phyloP scores from a whole-genome alignment of 2,329 filamentous ascomycete species.

The Orbilia blumenaviensis region DNA sequence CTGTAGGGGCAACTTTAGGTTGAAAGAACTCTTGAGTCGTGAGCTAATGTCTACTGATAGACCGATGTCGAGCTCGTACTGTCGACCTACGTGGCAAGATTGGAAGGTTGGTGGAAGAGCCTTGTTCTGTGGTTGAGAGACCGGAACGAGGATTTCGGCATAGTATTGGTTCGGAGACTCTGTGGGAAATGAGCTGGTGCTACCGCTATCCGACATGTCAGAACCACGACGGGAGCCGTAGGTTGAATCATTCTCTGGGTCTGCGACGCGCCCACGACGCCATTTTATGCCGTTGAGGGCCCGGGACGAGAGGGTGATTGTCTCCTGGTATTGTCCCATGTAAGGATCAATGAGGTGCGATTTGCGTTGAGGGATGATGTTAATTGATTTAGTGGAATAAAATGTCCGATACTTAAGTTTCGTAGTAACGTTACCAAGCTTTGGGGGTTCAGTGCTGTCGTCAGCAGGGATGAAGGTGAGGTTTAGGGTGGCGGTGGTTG shows the following conservation, averaged over 20 bases:
- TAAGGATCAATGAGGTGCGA: slow-evolving; percentile 49
- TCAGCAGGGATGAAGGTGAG: slow-evolving; percentile 55
- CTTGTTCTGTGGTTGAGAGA: slow-evolving; percentile 70
- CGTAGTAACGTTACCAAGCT: slow-evolving; percentile 54
- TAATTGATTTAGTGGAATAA: slow-evolving; percentile 56
- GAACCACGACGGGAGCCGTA: slow-evolving; percentile 50
- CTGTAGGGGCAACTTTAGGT: slow-evolving; percentile 57
- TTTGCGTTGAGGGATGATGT: slow-evolving; percentile 54
- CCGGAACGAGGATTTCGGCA: slow-evolving; percentile 70
- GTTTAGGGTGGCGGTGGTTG: slow-evolving; percentile 62
- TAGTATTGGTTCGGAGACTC: slow-evolving; percentile 64
- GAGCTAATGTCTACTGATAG: slow-evolving; percentile 66
- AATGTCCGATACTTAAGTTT: slow-evolving; percentile 56
- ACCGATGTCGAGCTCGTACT: slow-evolving; percentile 70
- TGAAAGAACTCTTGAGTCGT: slow-evolving; percentile 49
- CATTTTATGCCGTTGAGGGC: slow-evolving; percentile 55
- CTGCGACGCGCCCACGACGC: slow-evolving; percentile 41
- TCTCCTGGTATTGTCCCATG: slow-evolving; percentile 55
- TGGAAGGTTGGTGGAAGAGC: slow-evolving; percentile 75
- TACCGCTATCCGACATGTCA: slow-evolving; percentile 40
- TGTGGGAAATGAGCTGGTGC: slow-evolving; percentile 21
- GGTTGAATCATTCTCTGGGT: slow-evolving; percentile 44
- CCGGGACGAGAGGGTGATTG: slow-evolving; percentile 55
- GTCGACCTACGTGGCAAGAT: slow-evolving; percentile 72
- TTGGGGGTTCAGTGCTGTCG: slow-evolving; percentile 53